Conservation (phyloP, 2,329 filamentous ascomycete genomes). For the Alternaria triticina region DNA sequence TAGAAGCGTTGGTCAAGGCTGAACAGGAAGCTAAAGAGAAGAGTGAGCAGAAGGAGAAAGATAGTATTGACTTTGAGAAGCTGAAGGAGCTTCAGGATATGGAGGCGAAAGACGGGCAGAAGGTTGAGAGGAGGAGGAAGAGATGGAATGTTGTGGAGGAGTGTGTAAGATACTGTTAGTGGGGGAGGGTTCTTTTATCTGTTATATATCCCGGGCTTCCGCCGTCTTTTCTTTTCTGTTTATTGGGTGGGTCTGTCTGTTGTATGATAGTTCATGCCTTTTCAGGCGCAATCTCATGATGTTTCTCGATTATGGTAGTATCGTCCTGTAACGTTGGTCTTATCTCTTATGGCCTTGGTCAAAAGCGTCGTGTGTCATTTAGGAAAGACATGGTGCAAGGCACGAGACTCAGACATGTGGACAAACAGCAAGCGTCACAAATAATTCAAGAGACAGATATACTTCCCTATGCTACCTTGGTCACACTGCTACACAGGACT, state of each 20-base stretch:
- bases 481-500: not conserved
- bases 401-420: not conserved
- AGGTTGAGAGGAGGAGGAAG: not conserved
- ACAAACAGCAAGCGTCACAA: not conserved
- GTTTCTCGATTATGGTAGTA: not conserved
- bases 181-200: not conserved
- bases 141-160: not conserved
- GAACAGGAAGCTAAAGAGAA: constrained; percentile 16
- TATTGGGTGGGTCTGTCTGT: not conserved
- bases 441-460: not conserved
- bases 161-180: constrained; percentile 6
- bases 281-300: not conserved
- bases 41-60: constrained; percentile 9
- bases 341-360: not conserved
- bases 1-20: constrained; percentile 23
- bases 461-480: not conserved
- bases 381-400: not conserved
- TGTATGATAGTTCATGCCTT: not conserved
- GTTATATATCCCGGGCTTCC: not conserved
- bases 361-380: not conserved
- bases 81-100: not conserved
- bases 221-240: not conserved
- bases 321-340: not conserved
- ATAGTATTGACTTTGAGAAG: not conserved
- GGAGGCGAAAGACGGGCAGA: not conserved